Evolutionary conservation across 2,329 filamentous ascomycete species (phyloP).

Genomic region (Harringtonia lauricola): DNA sequence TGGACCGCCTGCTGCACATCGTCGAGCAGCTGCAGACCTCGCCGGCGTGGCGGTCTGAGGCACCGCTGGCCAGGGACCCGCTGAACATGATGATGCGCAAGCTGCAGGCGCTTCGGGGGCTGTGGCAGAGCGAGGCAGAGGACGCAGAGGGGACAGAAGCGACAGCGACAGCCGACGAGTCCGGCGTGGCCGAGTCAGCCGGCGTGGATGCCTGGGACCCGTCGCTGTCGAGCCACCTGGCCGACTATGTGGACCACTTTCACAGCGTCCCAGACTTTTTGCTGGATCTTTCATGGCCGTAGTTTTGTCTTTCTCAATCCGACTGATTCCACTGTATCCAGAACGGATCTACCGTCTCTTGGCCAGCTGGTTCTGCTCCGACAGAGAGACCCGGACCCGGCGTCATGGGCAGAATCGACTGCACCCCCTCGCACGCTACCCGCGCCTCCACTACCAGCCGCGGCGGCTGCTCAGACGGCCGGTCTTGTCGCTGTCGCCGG

Average conservation of each 20-base stretch:
- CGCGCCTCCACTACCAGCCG: not conserved
- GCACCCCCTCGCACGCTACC: too few species aligned
- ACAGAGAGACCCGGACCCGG: too few species aligned
- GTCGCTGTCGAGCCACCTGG: not conserved
- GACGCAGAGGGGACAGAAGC: not conserved
- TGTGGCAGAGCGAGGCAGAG: not conserved
- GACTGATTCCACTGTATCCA: not conserved
- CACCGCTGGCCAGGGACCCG: not conserved
- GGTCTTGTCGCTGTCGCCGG: not conserved
- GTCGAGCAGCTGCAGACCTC: slow-evolving; percentile 2
- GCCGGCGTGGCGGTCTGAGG: not conserved
- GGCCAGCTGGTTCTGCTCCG: too few species aligned
- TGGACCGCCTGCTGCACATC: slow-evolving; percentile 12
- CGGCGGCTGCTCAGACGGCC: not conserved
- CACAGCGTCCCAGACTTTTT: not conserved
- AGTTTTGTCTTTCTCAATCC: too few species aligned
- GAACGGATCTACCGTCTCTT: not conserved
- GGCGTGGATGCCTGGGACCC: not conserved
- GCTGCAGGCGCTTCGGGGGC: not conserved
- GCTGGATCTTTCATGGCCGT: not conserved
- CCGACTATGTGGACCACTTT: not conserved
- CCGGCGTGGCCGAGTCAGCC: not conserved
- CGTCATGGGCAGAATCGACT: too few species aligned
- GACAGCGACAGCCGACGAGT: not conserved
- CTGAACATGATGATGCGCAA: not conserved